Conservation (phyloP, 305 asterid species). For the Solanum hybrid region DNA sequence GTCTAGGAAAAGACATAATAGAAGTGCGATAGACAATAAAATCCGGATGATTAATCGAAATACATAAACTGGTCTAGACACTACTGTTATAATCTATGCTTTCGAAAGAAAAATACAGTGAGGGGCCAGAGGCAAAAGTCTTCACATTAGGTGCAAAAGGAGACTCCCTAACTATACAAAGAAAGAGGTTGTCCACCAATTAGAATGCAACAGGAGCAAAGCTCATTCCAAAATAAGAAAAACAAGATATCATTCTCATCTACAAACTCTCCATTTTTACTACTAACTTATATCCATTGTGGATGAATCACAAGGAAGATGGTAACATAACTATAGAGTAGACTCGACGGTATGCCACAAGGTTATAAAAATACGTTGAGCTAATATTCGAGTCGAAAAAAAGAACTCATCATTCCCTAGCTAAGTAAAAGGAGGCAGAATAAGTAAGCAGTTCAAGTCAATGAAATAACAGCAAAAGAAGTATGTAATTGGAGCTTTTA, state of each 20-base stretch:
- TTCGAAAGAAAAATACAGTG: background rate
- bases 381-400: background rate
- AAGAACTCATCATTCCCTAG: background rate
- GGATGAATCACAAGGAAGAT: background rate
- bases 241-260: background rate
- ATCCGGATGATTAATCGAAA: fast-evolving
- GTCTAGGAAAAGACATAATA: background rate
- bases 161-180: background rate
- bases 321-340: background rate
- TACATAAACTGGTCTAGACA: background rate
- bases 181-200: background rate
- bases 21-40: background rate
- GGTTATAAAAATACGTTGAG: background rate
- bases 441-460: background rate
- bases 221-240: background rate
- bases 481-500: constrained; percentile 5
- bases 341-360: background rate
- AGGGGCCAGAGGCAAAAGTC: background rate
- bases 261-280: background rate
- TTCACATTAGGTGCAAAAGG: background rate
- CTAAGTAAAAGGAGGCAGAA: background rate
- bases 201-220: background rate
- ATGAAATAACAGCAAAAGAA: background rate
- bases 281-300: background rate
- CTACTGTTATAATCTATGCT: background rate